A percentile compares a stretch with the other conserved stretches of the same genome.
These are phyloP conservation scores for Herpotrichia juniperi DNA, from an alignment of 2,329 filamentous ascomycete species.

Conservation along the genomic window DNA sequence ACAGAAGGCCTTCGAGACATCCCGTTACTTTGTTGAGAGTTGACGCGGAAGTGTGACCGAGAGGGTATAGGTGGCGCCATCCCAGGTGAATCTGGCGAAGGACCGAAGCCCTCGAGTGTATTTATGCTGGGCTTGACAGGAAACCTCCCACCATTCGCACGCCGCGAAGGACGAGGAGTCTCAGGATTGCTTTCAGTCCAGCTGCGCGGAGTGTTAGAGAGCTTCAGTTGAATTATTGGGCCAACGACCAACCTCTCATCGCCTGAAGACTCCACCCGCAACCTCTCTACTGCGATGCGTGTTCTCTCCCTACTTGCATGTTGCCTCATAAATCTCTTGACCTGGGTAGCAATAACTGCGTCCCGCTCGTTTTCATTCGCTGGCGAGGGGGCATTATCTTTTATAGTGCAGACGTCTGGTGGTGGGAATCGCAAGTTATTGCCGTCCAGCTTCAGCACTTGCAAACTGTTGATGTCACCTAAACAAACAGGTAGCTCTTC, in stretches of 20 bases:
- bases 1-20: slow-evolving; percentile 72
- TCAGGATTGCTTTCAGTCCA: slow-evolving; percentile 71
- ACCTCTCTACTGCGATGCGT: slow-evolving; percentile 36
- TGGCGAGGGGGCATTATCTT: slow-evolving; percentile 49
- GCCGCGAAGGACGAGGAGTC: slow-evolving; percentile 73
- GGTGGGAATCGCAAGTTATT: slow-evolving; percentile 84
- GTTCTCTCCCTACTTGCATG: slow-evolving; percentile 44
- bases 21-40: slow-evolving; percentile 68
- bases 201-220: slow-evolving; percentile 50
- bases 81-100: slow-evolving; percentile 71
- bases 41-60: slow-evolving; percentile 78
- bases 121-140: slow-evolving; percentile 70
- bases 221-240: not conserved
- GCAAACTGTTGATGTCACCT: slow-evolving; percentile 87
- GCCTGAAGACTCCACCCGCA: slow-evolving; percentile 52
- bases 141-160: slow-evolving; percentile 61
- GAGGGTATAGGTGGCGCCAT: slow-evolving; percentile 76
- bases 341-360: slow-evolving; percentile 63
- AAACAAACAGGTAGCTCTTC: slow-evolving; percentile 82
- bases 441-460: slow-evolving; percentile 87
- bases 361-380: slow-evolving; percentile 66
- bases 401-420: slow-evolving; percentile 50
- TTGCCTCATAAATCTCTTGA: slow-evolving; percentile 64
- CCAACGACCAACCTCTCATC: slow-evolving; percentile 42
- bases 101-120: slow-evolving; percentile 66